Base-by-base conservation (phyloP, 2,329 filamentous ascomycete genomes). In the Aureobasidium lini region DNA sequence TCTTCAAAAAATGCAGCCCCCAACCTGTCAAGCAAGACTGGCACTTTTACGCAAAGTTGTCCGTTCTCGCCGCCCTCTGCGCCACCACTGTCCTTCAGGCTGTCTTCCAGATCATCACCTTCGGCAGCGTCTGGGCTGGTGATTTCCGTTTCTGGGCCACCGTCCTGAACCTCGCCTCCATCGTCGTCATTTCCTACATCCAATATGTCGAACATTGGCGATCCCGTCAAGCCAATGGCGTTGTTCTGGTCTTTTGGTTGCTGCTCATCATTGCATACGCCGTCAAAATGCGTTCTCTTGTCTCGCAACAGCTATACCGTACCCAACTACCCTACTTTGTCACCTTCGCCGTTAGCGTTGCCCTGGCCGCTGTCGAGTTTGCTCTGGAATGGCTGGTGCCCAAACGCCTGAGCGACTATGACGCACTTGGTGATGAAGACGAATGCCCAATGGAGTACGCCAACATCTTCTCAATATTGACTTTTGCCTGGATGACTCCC, bases 401-500 rank as follows among this genome's bases (percentile, higher is more conserved):
- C n/a, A 93, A 92, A 73, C 84, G 83, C 64, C 75, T 85, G 61
- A 88, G 84, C 66, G 83, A 79, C 47, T 89, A 89, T 69, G 82
- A 87, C 70, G 84, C 84, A 6, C 72, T 88, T 50, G 85, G 84
- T 6, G 83, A 86, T 61, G 84, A 84, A 42, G 82, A 88, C 65
- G 86, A 89, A 72, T 88, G 85, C 59, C 88, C 88, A 0, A 85
- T 89, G 63, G 92, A 97, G 74, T 95, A 96, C 71, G 92, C 94
- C 11, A 91, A 93, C 62, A 80, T 97, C 56, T 99, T 99, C 75
- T 96, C 93, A 4, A 84, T 89, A 53, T 81, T 99, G 47, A 96
- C 93, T 0, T 99, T 99, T 73, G 87, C 88, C 58, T 99, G 94
- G 94, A 96, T 99, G 93, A 97, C 94, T 0, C 92, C 94, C 0